These are phyloP conservation scores for Berkeleyomyces basicola DNA, from an alignment of 2,329 filamentous ascomycete species.

Conservation along the genomic window DNA sequence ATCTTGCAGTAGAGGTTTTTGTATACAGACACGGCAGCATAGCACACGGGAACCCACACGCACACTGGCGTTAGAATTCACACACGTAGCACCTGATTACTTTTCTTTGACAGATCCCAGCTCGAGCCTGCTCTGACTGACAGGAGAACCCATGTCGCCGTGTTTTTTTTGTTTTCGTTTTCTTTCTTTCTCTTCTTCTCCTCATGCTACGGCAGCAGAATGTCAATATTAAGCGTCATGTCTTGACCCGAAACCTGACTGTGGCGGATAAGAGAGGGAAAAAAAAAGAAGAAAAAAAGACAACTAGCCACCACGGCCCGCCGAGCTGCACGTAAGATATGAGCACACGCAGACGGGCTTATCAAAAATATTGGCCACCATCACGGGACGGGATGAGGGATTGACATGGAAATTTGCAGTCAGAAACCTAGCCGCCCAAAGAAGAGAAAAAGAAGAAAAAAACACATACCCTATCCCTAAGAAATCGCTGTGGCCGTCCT, in stretches of 20 bases:
- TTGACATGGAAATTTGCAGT: neutral
- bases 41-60: neutral
- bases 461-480: neutral
- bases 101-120: too few species aligned
- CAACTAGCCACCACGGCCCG: neutral
- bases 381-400: too few species aligned
- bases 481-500: too few species aligned
- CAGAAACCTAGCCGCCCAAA: neutral
- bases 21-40: neutral
- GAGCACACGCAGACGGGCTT: neutral
- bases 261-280: neutral
- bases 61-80: too few species aligned
- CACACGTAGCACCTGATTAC: too few species aligned
- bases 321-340: neutral
- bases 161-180: too few species aligned
- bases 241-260: neutral
- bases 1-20: too few species aligned
- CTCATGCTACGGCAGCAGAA: too few species aligned
- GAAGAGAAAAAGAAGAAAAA: neutral
- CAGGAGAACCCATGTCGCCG: too few species aligned
- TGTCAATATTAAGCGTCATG: neutral
- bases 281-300: neutral
- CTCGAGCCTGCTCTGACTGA: too few species aligned
- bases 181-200: too few species aligned
- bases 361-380: too few species aligned